phyloP scores from a whole-genome alignment of 257 asterid species.

The Fraxinus cuspidata region DNA sequence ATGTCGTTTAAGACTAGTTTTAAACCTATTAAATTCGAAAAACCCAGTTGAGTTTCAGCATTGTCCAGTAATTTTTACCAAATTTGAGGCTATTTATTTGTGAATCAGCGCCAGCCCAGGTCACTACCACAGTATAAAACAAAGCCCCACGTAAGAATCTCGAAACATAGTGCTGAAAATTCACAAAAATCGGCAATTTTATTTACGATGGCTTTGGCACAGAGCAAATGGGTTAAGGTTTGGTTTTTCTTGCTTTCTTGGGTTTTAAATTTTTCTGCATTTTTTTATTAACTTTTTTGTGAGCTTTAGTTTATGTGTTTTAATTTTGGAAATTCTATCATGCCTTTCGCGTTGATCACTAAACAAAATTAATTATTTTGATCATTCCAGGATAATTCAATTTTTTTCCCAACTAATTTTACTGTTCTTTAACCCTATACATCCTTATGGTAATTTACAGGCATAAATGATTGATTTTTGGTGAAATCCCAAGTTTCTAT shows the following conservation, averaged over 20 bases:
- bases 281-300: not conserved
- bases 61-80: not conserved
- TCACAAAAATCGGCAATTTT: slow-evolving; percentile 1
- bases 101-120: not conserved
- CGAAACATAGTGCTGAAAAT: not conserved
- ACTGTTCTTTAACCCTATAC: not conserved
- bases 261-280: not conserved
- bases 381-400: not conserved
- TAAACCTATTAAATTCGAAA: not conserved
- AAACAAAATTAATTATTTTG: too few relatives aligned
- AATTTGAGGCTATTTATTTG: not conserved
- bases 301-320: not conserved
- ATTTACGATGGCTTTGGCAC: slow-evolving; percentile 38
- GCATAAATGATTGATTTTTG: not conserved
- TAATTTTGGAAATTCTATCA: not conserved
- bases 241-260: not conserved
- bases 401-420: not conserved
- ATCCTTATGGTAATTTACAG: not conserved
- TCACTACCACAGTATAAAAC: not conserved
- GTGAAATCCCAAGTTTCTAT: not conserved
- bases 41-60: not conserved
- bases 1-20: not conserved
- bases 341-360: not conserved
- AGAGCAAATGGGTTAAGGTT: slow-evolving; percentile 68
- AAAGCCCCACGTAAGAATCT: not conserved